Evolutionary conservation across 306 rosid genomes (phyloP), one percentile per base, ranked within the genome.

Genomic region (Gastrolobium villosum): DNA sequence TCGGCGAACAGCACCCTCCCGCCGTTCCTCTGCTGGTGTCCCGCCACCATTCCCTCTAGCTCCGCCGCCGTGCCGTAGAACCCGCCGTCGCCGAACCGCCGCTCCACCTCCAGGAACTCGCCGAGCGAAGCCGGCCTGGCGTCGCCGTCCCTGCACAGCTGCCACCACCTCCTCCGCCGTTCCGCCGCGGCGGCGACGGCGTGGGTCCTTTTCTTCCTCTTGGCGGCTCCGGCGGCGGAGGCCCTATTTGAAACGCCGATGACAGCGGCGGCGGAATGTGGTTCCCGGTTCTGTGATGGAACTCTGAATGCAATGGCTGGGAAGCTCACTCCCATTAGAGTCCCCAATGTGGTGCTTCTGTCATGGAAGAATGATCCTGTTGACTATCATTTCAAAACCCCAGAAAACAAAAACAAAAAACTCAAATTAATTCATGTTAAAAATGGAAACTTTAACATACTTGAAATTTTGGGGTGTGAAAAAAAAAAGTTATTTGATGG

Each of bases 311-410:
- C 72, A 60, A 93, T 88, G 36, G 96, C 84, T 2, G 99, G 98
- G 79, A 91, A 95, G 77, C 90, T 95, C 49, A 95, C 97, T 5
- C 99, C 99, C 99, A 95, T 95, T 14, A 95, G 83, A 5, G 99
- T 89, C 14, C 99, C 99, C 49, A 95, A 59, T 13, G 97, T 95
- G 2, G 99, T 95, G 88, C 99, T 95, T 79, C 98, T 76, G 50
- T 95, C 99, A 66, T 95, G 99, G 80, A 95, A 95, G 81, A 95
- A 95, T 4, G 99, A 95, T 43, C 99, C 99, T 6, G 99, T 95
- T 7, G 99, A 95, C 99, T 95, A 70, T 10, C 6, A 59, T 32
- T 53, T 69, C 65, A 70, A 65, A 54, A 2, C 9, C 84, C 81
- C 14, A 71, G 35, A 11, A 5, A 4, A 0, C 45, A 10, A 75